Conservation (phyloP, 148 eudicot species). For the Heliosperma pusillum region DNA sequence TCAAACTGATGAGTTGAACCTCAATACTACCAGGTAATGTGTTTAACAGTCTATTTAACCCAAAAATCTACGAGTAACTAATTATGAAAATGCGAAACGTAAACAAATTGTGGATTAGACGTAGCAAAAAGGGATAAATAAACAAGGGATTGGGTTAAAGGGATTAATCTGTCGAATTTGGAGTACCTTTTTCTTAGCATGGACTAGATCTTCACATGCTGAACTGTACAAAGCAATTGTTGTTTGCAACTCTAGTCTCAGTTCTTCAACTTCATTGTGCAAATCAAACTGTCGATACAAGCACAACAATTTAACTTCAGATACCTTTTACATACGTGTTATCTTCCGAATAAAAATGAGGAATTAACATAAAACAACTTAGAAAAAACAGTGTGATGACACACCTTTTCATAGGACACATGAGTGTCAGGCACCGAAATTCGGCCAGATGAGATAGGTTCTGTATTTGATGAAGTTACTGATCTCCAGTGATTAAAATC, state of each 20-base stretch:
- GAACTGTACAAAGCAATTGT: slow-evolving; percentile 58
- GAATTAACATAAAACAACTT: neutral
- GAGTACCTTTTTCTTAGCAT: slow-evolving; percentile 61
- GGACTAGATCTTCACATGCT: slow-evolving; percentile 65
- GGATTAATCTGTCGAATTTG: neutral
- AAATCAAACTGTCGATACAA: slow-evolving; percentile 46
- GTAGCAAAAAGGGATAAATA: no score
- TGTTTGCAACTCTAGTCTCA: slow-evolving; percentile 53
- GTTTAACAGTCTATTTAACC: no score
- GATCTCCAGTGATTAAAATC: slow-evolving; percentile 22
- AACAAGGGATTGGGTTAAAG: no score
- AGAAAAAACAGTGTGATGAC: neutral
- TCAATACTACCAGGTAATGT: no score
- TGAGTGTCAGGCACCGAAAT: slow-evolving; percentile 18
- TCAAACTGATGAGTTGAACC: neutral
- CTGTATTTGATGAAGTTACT: slow-evolving; percentile 35
- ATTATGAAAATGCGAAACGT: no score
- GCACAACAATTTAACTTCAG: neutral
- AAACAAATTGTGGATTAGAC: no score
- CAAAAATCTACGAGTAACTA: no score
- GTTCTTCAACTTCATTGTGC: slow-evolving; percentile 54
- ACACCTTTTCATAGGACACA: slow-evolving; percentile 34
- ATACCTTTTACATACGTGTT: no score
- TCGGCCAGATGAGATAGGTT: slow-evolving; percentile 27
- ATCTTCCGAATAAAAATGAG: neutral